Evolutionary conservation across 2,329 filamentous ascomycete species (phyloP).

Genomic region (Trichoderma sp.): DNA sequence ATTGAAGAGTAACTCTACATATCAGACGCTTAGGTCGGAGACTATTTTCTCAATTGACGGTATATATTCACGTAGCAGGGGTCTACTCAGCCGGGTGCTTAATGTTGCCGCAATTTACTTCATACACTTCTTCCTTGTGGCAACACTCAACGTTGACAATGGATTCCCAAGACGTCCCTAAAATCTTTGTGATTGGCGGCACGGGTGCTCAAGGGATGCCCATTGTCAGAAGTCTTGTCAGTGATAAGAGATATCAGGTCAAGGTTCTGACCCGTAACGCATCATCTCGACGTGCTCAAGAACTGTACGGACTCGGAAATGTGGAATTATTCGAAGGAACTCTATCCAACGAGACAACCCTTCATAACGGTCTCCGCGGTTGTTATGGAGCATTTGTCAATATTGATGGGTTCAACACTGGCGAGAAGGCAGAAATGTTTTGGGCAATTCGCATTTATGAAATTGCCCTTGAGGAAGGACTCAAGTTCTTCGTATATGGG

Average conservation of each 20-base stretch:
- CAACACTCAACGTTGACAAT: not conserved
- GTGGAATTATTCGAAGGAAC: not conserved
- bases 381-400: not conserved
- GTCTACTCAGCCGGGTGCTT: not conserved
- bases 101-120: not conserved
- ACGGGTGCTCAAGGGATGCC: not conserved
- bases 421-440: not conserved
- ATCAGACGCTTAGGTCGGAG: not conserved
- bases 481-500: not conserved
- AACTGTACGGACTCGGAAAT: not conserved
- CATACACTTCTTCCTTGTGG: not conserved
- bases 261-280: not conserved
- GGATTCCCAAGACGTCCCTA: not conserved
- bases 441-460: not conserved
- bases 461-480: not conserved
- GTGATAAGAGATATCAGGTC: not conserved
- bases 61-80: not conserved
- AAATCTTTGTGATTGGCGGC: not conserved
- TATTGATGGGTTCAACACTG: not conserved
- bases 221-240: not conserved
- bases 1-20: not conserved
- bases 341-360: not conserved
- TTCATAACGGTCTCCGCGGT: not conserved
- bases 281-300: not conserved
- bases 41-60: not conserved